A percentile compares a stretch with the other conserved stretches of the same genome.
These are phyloP conservation scores for Apophysomyces trapeziformis DNA, from an alignment of 371 early-diverging fungal species.

Conservation along the genomic window DNA sequence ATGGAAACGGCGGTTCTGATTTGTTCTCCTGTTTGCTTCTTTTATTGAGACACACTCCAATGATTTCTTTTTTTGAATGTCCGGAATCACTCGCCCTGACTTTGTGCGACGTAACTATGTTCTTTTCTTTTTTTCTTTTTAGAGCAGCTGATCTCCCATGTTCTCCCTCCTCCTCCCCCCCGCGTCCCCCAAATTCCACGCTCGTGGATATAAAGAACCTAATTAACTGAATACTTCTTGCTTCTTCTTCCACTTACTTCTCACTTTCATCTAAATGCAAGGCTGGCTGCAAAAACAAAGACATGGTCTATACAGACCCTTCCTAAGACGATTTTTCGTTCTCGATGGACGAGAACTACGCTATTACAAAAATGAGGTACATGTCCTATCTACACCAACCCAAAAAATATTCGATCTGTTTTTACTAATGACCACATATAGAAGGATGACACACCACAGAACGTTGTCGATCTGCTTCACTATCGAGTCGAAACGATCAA, in stretches of 20 bases:
- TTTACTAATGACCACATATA: conserved; percentile 6
- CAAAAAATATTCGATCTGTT: background rate
- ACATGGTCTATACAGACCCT: conserved; percentile 40
- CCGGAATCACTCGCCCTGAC: conserved; percentile 9
- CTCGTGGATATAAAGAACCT: background rate
- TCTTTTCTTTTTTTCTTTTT: background rate
- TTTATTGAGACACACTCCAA: conserved; percentile 8
- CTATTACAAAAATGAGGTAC: conserved; percentile 29
- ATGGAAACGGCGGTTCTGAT: background rate
- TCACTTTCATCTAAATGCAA: conserved; percentile 4
- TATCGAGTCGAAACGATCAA: conserved; percentile 15
- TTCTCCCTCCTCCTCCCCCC: background rate
- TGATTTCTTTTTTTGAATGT: conserved; percentile 8
- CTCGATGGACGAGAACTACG: conserved; percentile 26
- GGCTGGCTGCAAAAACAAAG: conserved; percentile 50
- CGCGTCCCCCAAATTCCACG: too few relatives aligned
- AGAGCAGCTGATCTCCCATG: conserved; percentile 8
- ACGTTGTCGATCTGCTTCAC: conserved; percentile 17
- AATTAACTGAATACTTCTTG: background rate
- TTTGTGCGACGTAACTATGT: background rate
- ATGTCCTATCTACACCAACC: background rate
- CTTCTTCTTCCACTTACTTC: conserved; percentile 5
- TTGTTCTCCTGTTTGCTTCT: conserved; percentile 9
- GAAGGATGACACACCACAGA: conserved; percentile 13
- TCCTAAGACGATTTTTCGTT: conserved; percentile 28